Conservation (phyloP, 805 yeast genomes). For the Groenewaldozyma tartarivorans region DNA sequence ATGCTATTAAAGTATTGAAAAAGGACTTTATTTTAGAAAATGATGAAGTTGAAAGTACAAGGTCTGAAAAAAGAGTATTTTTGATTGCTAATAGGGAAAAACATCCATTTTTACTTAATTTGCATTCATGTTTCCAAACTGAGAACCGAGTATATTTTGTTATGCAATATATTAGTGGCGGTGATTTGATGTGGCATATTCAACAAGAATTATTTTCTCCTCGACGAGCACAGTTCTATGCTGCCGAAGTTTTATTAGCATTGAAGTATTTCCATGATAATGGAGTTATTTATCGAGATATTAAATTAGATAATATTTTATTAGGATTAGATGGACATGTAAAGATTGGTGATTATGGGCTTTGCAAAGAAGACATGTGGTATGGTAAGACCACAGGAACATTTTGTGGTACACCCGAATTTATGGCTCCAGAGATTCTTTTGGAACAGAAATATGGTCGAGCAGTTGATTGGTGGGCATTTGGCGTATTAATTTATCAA, state of each 20-base stretch:
- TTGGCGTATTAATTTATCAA: conserved; percentile 92
- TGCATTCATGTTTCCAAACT: conserved; percentile 95
- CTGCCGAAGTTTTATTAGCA: conserved; percentile 90
- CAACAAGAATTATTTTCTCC: conserved; percentile 85
- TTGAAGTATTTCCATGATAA: conserved; percentile 89
- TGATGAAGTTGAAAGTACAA: conserved; percentile 92
- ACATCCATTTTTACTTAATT: conserved; percentile 86
- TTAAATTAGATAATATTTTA: conserved; percentile 89
- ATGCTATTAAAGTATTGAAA: conserved; percentile 95
- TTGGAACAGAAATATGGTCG: conserved; percentile 88
- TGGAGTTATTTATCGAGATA: conserved; percentile 92
- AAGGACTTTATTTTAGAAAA: conserved; percentile 92
- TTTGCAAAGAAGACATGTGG: conserved; percentile 93
- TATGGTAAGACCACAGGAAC: conserved; percentile 78
- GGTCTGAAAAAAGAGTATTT: conserved; percentile 90
- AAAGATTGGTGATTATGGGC: conserved; percentile 93
- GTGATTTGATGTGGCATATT: conserved; percentile 99
- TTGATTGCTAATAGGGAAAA: conserved; percentile 69
- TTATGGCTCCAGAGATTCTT: conserved; percentile 97
- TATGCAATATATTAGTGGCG: conserved; percentile 97
- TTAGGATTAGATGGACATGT: conserved; percentile 87
- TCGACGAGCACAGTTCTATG: conserved; percentile 91
- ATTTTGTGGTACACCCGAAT: conserved; percentile 98
- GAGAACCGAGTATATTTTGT: conserved; percentile 96
- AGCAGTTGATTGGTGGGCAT: conserved; percentile 99